Percentiles rank a stretch among this genome's conserved stretches.
Conservation (phyloP, 2,329 filamentous ascomycete species). For the Neobulgaria alba region DNA sequence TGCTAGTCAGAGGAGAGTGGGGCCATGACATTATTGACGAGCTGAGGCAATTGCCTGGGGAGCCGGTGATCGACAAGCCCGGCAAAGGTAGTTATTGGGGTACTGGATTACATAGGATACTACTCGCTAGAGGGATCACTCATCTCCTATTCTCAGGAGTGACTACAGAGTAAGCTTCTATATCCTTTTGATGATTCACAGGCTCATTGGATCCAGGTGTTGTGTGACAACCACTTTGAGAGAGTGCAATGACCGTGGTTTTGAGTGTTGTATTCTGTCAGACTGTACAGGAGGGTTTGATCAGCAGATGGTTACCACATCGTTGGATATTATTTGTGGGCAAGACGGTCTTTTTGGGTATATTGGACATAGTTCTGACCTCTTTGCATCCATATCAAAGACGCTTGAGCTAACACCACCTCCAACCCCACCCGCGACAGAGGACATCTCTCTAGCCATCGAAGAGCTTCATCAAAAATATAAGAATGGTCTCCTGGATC, state of each 20-base stretch:
- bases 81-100: conserved; percentile 50
- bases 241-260: conserved; percentile 52
- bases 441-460: conserved; percentile 27
- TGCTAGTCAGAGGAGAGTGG: conserved; percentile 48
- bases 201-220: conserved; percentile 29
- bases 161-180: conserved; percentile 39
- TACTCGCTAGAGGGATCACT: conserved; percentile 47
- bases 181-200: background rate
- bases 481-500: conserved; percentile 32
- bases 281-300: conserved; percentile 43
- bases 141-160: conserved; percentile 50
- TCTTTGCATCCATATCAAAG: conserved; percentile 26
- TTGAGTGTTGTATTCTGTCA: conserved; percentile 45
- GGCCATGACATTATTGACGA: conserved; percentile 49
- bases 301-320: conserved; percentile 35
- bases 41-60: conserved; percentile 24
- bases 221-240: conserved; percentile 47
- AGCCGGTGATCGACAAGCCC: conserved; percentile 29
- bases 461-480: conserved; percentile 36
- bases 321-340: conserved; percentile 41
- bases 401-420: conserved; percentile 17
- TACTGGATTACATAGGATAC: conserved; percentile 42
- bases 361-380: conserved; percentile 34
- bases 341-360: conserved; percentile 45
- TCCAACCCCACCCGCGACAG: conserved; percentile 17